Percentiles rank a stretch among this genome's conserved stretches.
Conservation (phyloP, 805 yeast species). For the Tetrapisispora taiwanensis region DNA sequence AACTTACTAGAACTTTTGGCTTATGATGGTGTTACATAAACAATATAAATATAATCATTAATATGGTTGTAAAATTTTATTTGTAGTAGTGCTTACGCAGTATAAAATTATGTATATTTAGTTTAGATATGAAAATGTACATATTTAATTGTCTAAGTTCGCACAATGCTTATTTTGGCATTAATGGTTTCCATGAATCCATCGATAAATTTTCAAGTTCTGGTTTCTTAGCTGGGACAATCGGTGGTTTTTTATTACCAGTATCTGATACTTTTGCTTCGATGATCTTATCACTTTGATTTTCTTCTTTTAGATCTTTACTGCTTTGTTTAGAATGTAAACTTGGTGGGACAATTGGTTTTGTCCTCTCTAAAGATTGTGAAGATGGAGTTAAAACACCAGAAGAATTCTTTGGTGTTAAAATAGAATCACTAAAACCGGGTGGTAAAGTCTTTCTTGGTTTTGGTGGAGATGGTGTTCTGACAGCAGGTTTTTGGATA, state of each 20-base stretch:
- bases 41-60: too few species aligned
- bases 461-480: slow-evolving; percentile 26
- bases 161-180: slow-evolving; percentile 32
- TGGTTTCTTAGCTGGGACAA: slow-evolving; percentile 24
- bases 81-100: not conserved
- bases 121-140: too few species aligned
- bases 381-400: not conserved
- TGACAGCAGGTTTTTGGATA: not conserved
- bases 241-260: slow-evolving; percentile 16
- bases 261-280: not conserved
- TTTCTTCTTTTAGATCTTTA: not conserved
- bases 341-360: not conserved
- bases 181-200: slow-evolving; percentile 44
- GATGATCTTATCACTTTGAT: not conserved
- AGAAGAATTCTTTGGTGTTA: slow-evolving; percentile 24
- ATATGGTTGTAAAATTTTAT: too few species aligned
- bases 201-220: slow-evolving; percentile 21
- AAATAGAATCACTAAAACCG: slow-evolving; percentile 27
- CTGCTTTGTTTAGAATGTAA: not conserved
- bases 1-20: too few species aligned
- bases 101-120: not conserved
- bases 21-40: too few species aligned
- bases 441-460: slow-evolving; percentile 30
- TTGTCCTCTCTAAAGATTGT: not conserved
- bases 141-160: too few species aligned